Evolutionary conservation across 148 eudicot species (phyloP), one percentile per base, ranked within the genome.

Genomic region (Rhododendron ferrugineum): DNA sequence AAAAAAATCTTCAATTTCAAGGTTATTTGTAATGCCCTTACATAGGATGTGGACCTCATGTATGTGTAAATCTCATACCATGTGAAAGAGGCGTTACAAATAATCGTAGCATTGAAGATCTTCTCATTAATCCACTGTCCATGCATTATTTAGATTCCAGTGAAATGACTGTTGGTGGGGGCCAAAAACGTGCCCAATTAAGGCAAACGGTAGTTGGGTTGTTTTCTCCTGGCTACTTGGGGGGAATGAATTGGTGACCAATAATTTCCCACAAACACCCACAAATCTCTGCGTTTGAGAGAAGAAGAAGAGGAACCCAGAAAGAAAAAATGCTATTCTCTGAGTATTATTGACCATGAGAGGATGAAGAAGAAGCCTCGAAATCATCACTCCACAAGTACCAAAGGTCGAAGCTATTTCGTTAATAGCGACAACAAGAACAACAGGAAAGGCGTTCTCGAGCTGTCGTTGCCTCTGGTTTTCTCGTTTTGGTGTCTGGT

Each of bases 401-500:
- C 16, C 34, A n/a, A 78, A 78, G 50, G 56, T 78, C 81, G 36
- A 46, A 78, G 26, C 81, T 28, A 0, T 30, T 70, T 70, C 8
- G 75, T 70, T 70, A 70, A 30, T 1, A 30, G 0, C 72, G 32
- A 9, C 20, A 5, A 70, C 37, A 6, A 32, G 30, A 44, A 46
- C 56, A 78, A 11, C 80, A 77, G 80, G 23, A 77, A 77, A 77
- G 80, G 80, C 52, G 85, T 91, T 40, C 89, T 88, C 85, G 90
- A 90, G 80, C 90, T 91, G 5, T 88, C 91, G 40, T 54, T 95
- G 80, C 93, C 91, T 49, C 83, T 92, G 56, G 88, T 89, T 81
- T 76, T 89, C 62, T 85, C 88, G 15, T 78, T 94, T 84, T 94
- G 96, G 96, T 90, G 92, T 82, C 90, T 89, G 47, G 85, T 91